A percentile compares a stretch with the other conserved stretches of the same genome.
These are phyloP conservation scores for Aspergillus baeticus DNA, from an alignment of 495 filamentous ascomycete species.

Conservation along the genomic window DNA sequence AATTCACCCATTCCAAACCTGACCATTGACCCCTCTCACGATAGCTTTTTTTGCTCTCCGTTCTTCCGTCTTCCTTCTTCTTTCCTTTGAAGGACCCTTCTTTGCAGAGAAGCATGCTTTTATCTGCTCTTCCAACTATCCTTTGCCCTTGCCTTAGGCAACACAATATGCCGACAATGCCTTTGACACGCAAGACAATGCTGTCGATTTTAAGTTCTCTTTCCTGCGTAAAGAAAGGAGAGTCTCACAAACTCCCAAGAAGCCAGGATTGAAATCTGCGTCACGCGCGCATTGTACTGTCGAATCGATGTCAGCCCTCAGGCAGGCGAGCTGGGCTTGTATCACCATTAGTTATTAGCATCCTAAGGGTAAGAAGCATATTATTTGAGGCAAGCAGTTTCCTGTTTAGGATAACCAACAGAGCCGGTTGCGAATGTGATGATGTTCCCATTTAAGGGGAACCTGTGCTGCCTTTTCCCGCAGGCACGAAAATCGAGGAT, in stretches of 20 bases:
- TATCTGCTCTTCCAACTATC: no score
- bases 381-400: neutral
- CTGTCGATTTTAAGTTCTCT: no score
- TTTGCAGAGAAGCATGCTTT: no score
- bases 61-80: neutral
- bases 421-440: neutral
- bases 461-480: conserved; percentile 4
- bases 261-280: neutral
- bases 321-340: conserved; percentile 3
- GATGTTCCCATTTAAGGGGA: neutral
- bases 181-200: neutral
- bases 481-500: neutral
- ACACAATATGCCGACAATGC: neutral
- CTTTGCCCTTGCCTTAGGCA: no score
- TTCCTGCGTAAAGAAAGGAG: neutral
- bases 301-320: neutral
- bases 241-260: neutral
- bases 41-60: no score
- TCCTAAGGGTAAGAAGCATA: neutral
- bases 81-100: neutral
- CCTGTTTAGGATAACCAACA: neutral
- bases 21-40: neutral
- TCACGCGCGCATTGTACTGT: neutral
- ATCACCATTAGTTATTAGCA: neutral
- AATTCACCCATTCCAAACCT: neutral